Conservation (phyloP, 148 eudicot genomes). For the Polygonum aviculare region DNA sequence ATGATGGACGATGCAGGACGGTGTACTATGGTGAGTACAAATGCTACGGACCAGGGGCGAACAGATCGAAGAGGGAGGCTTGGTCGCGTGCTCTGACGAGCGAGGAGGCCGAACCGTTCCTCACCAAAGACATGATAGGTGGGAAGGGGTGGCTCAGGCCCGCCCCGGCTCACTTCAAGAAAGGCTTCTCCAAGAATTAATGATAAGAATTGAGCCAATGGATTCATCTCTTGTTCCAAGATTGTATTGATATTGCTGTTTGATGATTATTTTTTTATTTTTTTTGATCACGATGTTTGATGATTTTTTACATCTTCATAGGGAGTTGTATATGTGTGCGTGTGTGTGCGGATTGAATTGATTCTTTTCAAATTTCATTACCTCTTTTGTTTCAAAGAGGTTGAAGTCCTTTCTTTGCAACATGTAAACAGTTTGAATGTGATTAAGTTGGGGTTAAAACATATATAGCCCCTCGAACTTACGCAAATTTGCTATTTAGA, state of each 20-base stretch:
- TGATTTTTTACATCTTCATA: no score
- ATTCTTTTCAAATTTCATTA: neutral
- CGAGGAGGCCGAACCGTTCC: constrained; percentile 42
- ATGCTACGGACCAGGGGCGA: constrained; percentile 64
- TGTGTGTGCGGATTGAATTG: neutral
- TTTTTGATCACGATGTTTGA: no score
- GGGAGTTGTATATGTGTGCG: neutral
- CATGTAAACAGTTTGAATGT: neutral
- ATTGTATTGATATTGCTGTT: no score
- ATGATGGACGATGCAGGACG: constrained; percentile 24
- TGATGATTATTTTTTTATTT: no score
- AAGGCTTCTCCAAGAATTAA: constrained; percentile 16
- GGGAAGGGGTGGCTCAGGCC: constrained; percentile 64
- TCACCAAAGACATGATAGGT: constrained; percentile 53
- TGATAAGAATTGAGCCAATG: neutral
- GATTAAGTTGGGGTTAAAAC: no score
- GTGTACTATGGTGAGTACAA: constrained; percentile 64
- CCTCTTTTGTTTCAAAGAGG: neutral
- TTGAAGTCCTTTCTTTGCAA: neutral
- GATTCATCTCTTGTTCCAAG: neutral
- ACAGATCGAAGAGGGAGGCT: constrained; percentile 32
- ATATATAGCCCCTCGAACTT: no score
- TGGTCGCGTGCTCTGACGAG: constrained; percentile 48
- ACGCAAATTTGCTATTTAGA: no score
- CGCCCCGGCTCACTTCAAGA: constrained; percentile 26